Percentiles rank a stretch among this genome's conserved stretches.
Conservation (phyloP, 345 rosid species). For the Lenwebbia sp. region DNA sequence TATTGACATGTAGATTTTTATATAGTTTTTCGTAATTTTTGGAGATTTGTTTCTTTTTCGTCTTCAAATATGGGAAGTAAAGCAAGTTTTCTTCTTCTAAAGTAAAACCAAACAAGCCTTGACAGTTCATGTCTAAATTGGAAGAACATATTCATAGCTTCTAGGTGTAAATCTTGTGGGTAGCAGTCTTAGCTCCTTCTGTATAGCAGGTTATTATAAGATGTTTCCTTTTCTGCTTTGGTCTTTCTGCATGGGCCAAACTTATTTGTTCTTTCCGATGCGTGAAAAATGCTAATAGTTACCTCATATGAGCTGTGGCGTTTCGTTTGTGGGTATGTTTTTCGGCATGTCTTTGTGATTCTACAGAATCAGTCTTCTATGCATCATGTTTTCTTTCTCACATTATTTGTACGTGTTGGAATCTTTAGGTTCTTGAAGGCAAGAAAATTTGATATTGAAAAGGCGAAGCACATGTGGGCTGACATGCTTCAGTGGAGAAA, state of each 20-base stretch:
- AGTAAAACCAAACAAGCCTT: not conserved
- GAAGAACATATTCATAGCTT: not conserved
- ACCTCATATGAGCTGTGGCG: not conserved
- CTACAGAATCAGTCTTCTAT: not conserved
- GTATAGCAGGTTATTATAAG: not conserved
- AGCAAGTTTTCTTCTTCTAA: not conserved
- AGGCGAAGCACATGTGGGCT: conserved; percentile 96
- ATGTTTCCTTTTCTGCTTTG: not conserved
- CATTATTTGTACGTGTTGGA: not conserved
- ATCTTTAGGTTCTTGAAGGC: conserved; percentile 72
- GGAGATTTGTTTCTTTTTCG: not conserved
- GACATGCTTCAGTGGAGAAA: conserved; percentile 97
- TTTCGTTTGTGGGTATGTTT: not conserved
- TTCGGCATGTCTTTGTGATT: not conserved
- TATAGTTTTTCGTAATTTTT: not conserved
- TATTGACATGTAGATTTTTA: not conserved
- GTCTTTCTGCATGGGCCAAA: not conserved
- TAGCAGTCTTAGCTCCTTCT: not conserved
- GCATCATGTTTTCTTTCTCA: not conserved
- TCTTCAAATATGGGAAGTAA: not conserved
- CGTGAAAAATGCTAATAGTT: not conserved
- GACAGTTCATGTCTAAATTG: not conserved
- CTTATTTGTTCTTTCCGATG: not conserved
- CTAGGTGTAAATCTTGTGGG: not conserved
- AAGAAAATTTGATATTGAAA: conserved; percentile 82